Base-by-base conservation (phyloP, 768 basidiomycete genomes). In the Baorangia bicolor region DNA sequence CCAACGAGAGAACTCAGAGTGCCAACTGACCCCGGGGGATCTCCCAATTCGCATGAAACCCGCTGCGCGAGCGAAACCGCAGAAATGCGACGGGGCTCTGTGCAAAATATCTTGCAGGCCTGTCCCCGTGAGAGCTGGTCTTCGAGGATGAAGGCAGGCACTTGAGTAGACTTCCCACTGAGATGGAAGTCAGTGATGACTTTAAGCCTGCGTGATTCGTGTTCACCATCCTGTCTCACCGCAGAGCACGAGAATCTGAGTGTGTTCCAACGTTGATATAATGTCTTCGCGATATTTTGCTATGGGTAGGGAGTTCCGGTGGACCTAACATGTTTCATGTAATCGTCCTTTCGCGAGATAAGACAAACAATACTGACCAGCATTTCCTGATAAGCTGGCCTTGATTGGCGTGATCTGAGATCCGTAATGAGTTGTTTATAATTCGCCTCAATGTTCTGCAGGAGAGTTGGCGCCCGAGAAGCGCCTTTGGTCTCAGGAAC, bases 121-220 rank as follows among this genome's bases (percentile, higher is more conserved):
- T 78, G 83, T 25, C 95, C 97, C 57, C 79, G 81, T 5, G 87
- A 82, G 21, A 98, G 81, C 50, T 89, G 84, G 65, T 95, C 87
- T 70, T 99, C 96, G 11, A 99, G 81, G 60, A 98, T 88, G 74
- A 94, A 98, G 1, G 88, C 81, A 4, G 96, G 96, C 4, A 98
- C 84, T 74, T 98, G 96, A 0, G 96, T 98, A 2, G 94, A 97
- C 75, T 99, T 99, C 10, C 96, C 96, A 65, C 94, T 94, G 60
- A 30, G 47, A 37, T 50, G 25, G 49, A 49, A 14, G 21, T 58
- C 37, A 64, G 54, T 48, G 49, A 52, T 23, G 20, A 41, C 18
- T 16, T 31, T 1, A 7, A 44, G 48, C 64, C 74, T 77, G 65
- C 72, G 70, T 27, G 75, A 78, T 77, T 34, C 75, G 58, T 76